phyloP scores from a whole-genome alignment of 768 basidiomycete species.

The Boletus subcaerulescens region DNA sequence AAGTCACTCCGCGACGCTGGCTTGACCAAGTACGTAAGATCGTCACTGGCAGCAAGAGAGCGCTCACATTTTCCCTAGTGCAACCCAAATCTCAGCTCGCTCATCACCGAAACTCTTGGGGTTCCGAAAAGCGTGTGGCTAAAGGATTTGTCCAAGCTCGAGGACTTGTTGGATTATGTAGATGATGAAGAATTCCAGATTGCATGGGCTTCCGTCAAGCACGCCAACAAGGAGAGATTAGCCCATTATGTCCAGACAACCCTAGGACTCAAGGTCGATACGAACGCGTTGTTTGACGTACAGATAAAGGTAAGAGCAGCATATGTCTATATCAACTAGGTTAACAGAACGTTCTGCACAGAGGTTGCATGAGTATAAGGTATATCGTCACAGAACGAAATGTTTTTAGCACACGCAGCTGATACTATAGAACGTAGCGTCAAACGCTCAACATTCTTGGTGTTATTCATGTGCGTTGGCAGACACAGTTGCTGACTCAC shows the following conservation, averaged over 20 bases:
- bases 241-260: conserved; percentile 71
- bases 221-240: conserved; percentile 86
- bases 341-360: conserved; percentile 28
- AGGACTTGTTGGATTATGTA: conserved; percentile 67
- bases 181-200: conserved; percentile 74
- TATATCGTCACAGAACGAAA: conserved; percentile 17
- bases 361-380: conserved; percentile 93
- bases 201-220: conserved; percentile 84
- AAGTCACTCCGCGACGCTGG: conserved; percentile 92
- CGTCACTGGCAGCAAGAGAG: neutral
- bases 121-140: conserved; percentile 78
- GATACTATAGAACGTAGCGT: conserved; percentile 48
- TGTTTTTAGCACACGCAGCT: neutral
- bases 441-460: conserved; percentile 94
- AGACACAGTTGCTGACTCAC: neutral
- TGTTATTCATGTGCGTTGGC: conserved; percentile 68
- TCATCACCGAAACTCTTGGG: conserved; percentile 82
- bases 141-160: conserved; percentile 75
- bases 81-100: conserved; percentile 82
- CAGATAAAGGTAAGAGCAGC: conserved; percentile 65
- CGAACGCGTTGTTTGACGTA: conserved; percentile 84
- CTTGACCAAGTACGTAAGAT: conserved; percentile 60
- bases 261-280: conserved; percentile 69
- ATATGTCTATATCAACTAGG: neutral
- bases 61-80: conserved; percentile 43